Evolutionary conservation across 1,139 yeast species (phyloP).

Genomic region (Hemisphaericaspora subhashii): DNA sequence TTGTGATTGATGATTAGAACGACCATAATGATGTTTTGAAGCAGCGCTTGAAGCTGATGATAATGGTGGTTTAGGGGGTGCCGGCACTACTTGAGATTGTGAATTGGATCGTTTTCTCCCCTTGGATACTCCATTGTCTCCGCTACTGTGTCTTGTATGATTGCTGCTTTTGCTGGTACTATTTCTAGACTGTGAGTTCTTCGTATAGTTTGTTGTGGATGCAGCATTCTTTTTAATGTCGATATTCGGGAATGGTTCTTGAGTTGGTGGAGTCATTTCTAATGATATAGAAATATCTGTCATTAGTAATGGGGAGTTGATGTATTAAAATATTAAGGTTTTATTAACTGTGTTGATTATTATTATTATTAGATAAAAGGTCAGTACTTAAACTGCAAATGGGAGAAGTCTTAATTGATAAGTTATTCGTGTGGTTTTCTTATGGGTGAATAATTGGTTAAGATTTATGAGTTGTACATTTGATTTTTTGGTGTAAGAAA

Average conservation of each 20-base stretch:
- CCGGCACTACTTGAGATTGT: conserved; percentile 32
- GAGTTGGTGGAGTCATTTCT: conserved; percentile 2
- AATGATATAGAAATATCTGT: conserved; percentile 12
- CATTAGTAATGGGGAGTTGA: conserved; percentile 9
- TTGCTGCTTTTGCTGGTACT: background rate
- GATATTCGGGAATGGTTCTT: conserved; percentile 13
- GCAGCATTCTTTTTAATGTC: conserved; percentile 11
- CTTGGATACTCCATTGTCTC: conserved; percentile 1
- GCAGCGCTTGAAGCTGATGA: conserved; percentile 6
- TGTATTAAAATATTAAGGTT: too few species aligned
- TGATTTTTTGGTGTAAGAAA: background rate
- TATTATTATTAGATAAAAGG: too few species aligned
- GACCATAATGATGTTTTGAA: conserved; percentile 8
- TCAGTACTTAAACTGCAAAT: too few species aligned
- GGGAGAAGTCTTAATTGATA: too few species aligned
- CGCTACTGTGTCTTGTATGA: background rate
- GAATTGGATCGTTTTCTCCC: conserved; percentile 41
- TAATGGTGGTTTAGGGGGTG: conserved; percentile 13
- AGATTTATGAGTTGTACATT: background rate
- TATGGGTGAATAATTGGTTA: too few species aligned
- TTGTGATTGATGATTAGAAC: conserved; percentile 9
- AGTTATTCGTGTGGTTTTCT: background rate
- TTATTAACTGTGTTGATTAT: too few species aligned
- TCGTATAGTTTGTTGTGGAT: conserved; percentile 7
- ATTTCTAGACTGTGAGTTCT: conserved; percentile 3